Evolutionary conservation across 257 asterid genomes (phyloP), one percentile per base, ranked within the genome.

Genomic region (Handroanthus guayacan): DNA sequence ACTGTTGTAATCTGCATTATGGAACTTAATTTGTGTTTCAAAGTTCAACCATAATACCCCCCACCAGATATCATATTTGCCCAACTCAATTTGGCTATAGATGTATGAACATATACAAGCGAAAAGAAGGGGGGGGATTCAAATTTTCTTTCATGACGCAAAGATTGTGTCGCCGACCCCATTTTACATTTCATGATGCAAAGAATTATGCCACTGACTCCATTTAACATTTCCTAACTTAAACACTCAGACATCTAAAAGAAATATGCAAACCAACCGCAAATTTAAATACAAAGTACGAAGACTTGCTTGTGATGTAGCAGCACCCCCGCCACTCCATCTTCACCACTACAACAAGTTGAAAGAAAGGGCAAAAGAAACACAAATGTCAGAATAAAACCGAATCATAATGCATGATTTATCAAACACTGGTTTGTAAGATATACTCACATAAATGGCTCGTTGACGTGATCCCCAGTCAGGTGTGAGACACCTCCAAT

Each of bases 241-340:
- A 13, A 74, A 75, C 62, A 81, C 61, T 13, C 65, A 25, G 71
- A 48, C 64, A 36, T 36, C 72, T 62, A 64, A 80, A 74, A 68
- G 47, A 82, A 81, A 82, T 80, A 57, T 69, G 79, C 91, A 78
- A 87, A 87, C 86, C 92, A 89, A 84, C 87, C 71, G 31, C 86
- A 89, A 51, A 84, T 79, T 65, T 81, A 87, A 87, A 78, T 77
- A 86, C 50, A 86, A 62, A 85, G 92, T 85, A 87, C 74, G 88
- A 85, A 87, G 84, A 91, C 98, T 95, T 95, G 91, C 99, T 89
- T 93, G 99, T 95, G 99, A 89, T 95, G 95, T 81, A 95, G 97
- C 77, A 91, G 92, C 78, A 95, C 97, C 56, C 99, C 99, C 34
- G 98, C 90, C 80, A 95, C 98, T 89, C 99, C 98, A 81, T 95